Conservation (phyloP, 2,329 filamentous ascomycete genomes). For the Cadophora sp. region DNA sequence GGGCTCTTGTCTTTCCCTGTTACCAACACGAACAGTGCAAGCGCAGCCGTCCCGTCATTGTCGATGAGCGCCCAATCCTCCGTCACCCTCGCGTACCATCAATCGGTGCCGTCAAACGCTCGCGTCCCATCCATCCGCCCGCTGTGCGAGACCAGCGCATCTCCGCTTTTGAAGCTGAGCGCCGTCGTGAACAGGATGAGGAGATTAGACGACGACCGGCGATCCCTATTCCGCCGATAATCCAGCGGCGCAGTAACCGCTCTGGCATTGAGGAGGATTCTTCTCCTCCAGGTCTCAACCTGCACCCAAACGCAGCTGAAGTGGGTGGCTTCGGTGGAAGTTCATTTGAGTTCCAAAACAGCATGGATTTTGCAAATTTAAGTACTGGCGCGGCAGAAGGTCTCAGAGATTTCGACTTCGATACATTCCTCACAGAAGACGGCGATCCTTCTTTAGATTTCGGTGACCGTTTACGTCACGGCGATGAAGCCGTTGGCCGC, state of each 20-base stretch:
- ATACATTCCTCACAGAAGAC: background rate
- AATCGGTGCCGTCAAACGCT: slow-evolving; percentile 32
- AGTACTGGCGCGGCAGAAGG: background rate
- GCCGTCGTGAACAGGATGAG: slow-evolving; percentile 37
- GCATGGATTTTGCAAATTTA: background rate
- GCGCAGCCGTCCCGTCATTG: slow-evolving; percentile 38
- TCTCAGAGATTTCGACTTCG: slow-evolving; percentile 3
- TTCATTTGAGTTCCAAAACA: no score
- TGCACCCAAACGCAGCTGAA: background rate
- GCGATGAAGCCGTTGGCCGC: no score
- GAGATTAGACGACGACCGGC: slow-evolving; percentile 40
- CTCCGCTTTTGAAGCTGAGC: slow-evolving; percentile 27
- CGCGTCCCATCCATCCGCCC: slow-evolving; percentile 12
- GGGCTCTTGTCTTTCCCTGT: background rate
- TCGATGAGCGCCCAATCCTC: slow-evolving; percentile 39
- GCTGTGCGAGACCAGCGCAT: slow-evolving; percentile 29
- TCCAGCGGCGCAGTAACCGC: background rate
- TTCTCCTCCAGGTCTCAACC: background rate
- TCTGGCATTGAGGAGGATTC: background rate
- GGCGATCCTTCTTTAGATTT: background rate
- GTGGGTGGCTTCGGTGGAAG: background rate
- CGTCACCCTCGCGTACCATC: slow-evolving; percentile 25
- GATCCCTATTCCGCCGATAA: slow-evolving; percentile 32
- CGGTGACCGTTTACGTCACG: no score
- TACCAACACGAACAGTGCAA: no score